Conservation (phyloP, 2,329 filamentous ascomycete genomes). For the Xylogone sp. region DNA sequence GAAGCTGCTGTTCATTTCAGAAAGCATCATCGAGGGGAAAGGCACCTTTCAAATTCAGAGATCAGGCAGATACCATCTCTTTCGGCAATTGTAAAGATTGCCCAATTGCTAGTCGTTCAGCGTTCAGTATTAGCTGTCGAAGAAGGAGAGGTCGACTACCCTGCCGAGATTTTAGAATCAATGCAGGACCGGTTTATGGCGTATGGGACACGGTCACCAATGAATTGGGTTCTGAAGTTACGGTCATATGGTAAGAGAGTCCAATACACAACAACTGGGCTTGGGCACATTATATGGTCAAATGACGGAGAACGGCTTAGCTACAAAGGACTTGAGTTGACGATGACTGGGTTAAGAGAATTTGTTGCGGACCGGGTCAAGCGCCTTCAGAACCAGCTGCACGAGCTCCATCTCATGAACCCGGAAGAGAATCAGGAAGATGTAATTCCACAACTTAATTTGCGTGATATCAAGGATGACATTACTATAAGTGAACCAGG, state of each 20-base stretch:
- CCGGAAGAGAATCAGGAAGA: constrained; percentile 1
- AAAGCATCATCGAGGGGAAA: neutral
- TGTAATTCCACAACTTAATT: constrained; percentile 1
- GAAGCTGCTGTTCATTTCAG: neutral
- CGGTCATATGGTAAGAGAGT: constrained; percentile 8
- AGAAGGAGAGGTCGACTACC: constrained; percentile 2
- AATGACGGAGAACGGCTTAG: constrained; percentile 7
- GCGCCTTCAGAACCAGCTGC: constrained; percentile 1
- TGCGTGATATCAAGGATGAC: constrained; percentile 7
- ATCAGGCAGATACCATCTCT: neutral
- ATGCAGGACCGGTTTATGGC: constrained; percentile 14
- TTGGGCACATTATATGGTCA: constrained; percentile 8
- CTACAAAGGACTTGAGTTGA: constrained; percentile 9
- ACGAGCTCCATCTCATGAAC: constrained; percentile 4
- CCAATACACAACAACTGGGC: constrained; percentile 4
- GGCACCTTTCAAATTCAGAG: neutral
- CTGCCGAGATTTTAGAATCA: constrained; percentile 5
- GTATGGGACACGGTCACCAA: constrained; percentile 5
- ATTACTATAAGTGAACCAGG: constrained; percentile 3
- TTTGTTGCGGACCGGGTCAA: constrained; percentile 3
- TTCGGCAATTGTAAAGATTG: constrained; percentile 9
- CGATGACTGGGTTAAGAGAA: constrained; percentile 1
- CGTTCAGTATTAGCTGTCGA: constrained; percentile 6
- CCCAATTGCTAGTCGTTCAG: constrained; percentile 5
- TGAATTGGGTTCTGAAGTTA: constrained; percentile 11